These are phyloP conservation scores for Aspergillus transmontanensis DNA, from an alignment of 2,329 filamentous ascomycete genomes.

Conservation along the genomic window DNA sequence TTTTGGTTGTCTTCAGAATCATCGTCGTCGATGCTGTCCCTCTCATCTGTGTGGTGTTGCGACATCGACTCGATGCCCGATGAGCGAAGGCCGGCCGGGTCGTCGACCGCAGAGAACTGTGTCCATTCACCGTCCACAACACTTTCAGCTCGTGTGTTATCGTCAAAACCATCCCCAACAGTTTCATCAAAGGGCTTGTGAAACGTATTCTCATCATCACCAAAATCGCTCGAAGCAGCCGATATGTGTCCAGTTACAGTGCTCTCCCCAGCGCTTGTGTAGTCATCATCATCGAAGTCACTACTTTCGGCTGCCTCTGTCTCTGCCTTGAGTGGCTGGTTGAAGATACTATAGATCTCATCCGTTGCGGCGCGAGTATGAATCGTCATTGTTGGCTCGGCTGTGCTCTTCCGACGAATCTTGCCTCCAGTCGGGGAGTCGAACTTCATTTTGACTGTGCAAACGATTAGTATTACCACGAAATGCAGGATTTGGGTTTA, in stretches of 20 bases:
- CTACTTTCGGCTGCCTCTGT: conserved; percentile 62
- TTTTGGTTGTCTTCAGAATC: conserved; percentile 37
- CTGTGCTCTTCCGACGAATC: conserved; percentile 72
- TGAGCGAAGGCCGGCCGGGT: conserved; percentile 22
- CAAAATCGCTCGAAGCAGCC: conserved; percentile 64
- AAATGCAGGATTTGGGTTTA: no score
- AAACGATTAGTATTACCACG: not conserved
- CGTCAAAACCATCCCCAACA: conserved; percentile 46
- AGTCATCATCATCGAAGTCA: conserved; percentile 70
- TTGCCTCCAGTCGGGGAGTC: conserved; percentile 87
- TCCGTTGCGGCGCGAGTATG: conserved; percentile 94
- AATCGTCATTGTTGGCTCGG: conserved; percentile 96
- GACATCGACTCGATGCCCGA: conserved; percentile 25
- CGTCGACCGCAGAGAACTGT: conserved; percentile 75
- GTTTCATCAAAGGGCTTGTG: conserved; percentile 47
- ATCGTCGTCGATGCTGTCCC: conserved; percentile 35
- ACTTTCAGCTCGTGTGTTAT: conserved; percentile 55
- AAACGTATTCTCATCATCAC: conserved; percentile 57
- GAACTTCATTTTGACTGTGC: conserved; percentile 83
- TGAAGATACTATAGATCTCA: conserved; percentile 97
- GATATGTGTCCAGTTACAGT: conserved; percentile 75
- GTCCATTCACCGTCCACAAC: conserved; percentile 76
- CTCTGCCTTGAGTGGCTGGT: conserved; percentile 69
- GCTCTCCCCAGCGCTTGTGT: conserved; percentile 84
- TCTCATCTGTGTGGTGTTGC: conserved; percentile 20